These are phyloP conservation scores for Fusarium oligoseptatum DNA, from an alignment of 2,329 filamentous ascomycete genomes.

Conservation along the genomic window DNA sequence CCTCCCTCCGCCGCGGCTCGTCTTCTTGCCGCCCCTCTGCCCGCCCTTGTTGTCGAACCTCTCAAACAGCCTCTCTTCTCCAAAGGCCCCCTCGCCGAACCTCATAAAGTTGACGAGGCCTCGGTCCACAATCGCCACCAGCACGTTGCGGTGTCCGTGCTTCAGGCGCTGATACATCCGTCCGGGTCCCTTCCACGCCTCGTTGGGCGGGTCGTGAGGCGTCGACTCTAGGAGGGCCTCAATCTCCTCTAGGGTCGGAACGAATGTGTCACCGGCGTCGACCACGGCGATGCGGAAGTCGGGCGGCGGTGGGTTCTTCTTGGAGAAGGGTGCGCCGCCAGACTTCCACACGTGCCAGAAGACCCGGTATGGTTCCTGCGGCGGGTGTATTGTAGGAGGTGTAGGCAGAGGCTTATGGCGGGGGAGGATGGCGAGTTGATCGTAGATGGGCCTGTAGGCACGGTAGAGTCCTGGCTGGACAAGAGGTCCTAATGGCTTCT, in stretches of 20 bases:
- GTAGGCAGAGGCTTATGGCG: constrained; percentile 70
- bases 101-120: constrained; percentile 91
- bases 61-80: constrained; percentile 78
- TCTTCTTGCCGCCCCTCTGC: constrained; percentile 56
- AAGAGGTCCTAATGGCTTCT: constrained; percentile 65
- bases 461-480: constrained; percentile 75
- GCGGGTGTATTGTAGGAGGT: constrained; percentile 43
- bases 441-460: constrained; percentile 79
- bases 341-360: constrained; percentile 86
- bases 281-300: constrained; percentile 90
- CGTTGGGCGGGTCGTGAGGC: constrained; percentile 73
- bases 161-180: constrained; percentile 82
- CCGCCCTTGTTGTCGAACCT: constrained; percentile 61
- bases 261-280: constrained; percentile 76
- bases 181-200: constrained; percentile 56
- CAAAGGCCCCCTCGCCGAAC: constrained; percentile 84
- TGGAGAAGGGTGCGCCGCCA: constrained; percentile 74
- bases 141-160: constrained; percentile 85
- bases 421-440: constrained; percentile 79
- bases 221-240: constrained; percentile 78
- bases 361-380: constrained; percentile 74
- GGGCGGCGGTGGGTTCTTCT: constrained; percentile 80
- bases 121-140: constrained; percentile 90
- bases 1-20: constrained; percentile 58
- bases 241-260: constrained; percentile 82